Percentiles rank a stretch among this genome's conserved stretches.
phyloP scores from a whole-genome alignment of 176 grass and related monocot genomes.

The Ensete glaucum region DNA sequence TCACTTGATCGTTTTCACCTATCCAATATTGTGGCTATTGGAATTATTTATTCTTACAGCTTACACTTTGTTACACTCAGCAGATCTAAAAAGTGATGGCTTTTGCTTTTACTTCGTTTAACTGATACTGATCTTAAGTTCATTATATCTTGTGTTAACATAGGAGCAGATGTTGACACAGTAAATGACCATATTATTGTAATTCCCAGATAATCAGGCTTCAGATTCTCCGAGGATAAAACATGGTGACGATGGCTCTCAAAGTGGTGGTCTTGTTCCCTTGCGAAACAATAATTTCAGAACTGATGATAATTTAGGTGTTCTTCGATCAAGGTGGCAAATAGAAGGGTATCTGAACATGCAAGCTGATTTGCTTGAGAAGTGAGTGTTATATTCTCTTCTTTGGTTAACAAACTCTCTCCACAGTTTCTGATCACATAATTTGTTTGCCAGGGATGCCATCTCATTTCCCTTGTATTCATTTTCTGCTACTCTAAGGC shows the following conservation, averaged over 20 bases:
- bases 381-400: constrained; percentile 39
- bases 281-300: constrained; percentile 51
- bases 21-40: no score
- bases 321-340: constrained; percentile 87
- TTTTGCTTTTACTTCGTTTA: not conserved
- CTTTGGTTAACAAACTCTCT: constrained; percentile 14
- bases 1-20: no score
- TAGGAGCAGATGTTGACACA: not conserved
- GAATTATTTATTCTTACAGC: no score
- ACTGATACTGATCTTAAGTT: not conserved
- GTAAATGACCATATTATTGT: not conserved
- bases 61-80: not conserved
- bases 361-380: constrained; percentile 90
- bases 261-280: constrained; percentile 23
- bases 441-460: constrained; percentile 52
- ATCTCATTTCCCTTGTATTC: constrained; percentile 77
- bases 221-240: constrained; percentile 5
- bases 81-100: not conserved
- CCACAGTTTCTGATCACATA: constrained; percentile 1
- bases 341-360: constrained; percentile 88
- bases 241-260: constrained; percentile 2
- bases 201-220: not conserved
- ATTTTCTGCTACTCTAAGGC: constrained; percentile 61
- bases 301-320: constrained; percentile 44
- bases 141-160: not conserved